phyloP scores from a whole-genome alignment of 306 rosid species.

The Myrica gale region DNA sequence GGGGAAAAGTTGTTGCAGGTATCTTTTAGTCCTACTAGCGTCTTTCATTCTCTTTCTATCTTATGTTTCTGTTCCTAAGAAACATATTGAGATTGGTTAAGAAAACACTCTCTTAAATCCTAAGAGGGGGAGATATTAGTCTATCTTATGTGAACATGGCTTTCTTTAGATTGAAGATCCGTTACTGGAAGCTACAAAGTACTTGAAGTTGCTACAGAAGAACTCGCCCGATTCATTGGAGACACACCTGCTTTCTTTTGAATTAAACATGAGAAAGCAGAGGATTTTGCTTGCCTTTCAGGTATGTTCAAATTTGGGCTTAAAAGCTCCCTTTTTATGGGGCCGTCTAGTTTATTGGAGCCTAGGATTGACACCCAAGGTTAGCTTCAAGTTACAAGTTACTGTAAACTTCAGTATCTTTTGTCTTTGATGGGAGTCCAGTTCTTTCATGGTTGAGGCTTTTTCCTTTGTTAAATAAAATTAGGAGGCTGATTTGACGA shows the following conservation, averaged over 20 bases:
- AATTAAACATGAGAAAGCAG: conserved; percentile 74
- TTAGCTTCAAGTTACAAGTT: conserved; percentile 4
- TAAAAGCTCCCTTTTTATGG: conserved; percentile 3
- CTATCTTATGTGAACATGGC: conserved; percentile 9
- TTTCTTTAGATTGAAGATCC: conserved; percentile 75
- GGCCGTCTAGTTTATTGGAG: conserved; percentile 6
- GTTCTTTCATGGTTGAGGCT: not conserved
- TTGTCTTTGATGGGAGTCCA: not conserved
- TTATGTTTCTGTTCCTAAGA: not conserved
- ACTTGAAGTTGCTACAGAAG: conserved; percentile 93
- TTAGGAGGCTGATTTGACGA: not conserved
- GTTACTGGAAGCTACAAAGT: conserved; percentile 79
- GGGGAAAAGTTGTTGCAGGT: conserved; percentile 97
- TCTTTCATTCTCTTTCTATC: not conserved
- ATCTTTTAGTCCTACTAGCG: conserved; percentile 21
- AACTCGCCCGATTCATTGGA: conserved; percentile 75
- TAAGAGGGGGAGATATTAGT: conserved; percentile 15
- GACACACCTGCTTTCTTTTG: conserved; percentile 92
- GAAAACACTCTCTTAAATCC: not conserved
- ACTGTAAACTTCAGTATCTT: not conserved
- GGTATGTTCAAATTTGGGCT: conserved; percentile 42
- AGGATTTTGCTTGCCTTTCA: conserved; percentile 88
- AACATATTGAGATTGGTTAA: not conserved
- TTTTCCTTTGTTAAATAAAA: not conserved
- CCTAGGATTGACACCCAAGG: conserved; percentile 1